Evolutionary conservation across 176 grass and related monocot species (phyloP), one percentile per base, ranked within the genome.

Genomic region (Oryza brachyantha): DNA sequence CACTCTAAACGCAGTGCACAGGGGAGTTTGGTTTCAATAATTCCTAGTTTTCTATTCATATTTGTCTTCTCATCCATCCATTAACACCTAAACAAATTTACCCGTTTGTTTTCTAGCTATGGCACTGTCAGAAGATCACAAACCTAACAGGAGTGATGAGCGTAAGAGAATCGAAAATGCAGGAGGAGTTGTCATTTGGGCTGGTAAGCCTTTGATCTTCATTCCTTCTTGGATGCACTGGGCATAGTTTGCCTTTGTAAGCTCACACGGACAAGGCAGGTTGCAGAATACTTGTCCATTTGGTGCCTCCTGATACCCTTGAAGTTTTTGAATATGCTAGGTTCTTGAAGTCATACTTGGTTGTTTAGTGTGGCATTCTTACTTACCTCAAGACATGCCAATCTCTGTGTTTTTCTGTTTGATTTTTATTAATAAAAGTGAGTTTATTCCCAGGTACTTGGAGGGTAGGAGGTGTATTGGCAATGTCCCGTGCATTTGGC

Each of bases 401-500:
- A 64, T 64, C 29, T 24, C 13, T 43, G 3, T 70, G 9, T 5
- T 72, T 40, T 64, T 24, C 39, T 72, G 8, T 68, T 83, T 66
- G 48, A 50, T 79, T 45, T 82, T 81, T 35, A 74, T 83, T 75
- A 22, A 78, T 87, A 54, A 8, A 57, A 57, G 59, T 40, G 62
- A 52, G 6, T 19, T 52, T 81, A 69, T 65, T 46, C 78, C 60
- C 75, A 94, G 88, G 96, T 80, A 98, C 92, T 73, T 99, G 92
- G 92, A 99, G 90, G 72, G 96, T 99, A 13, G 90, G 90, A 39
- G 92, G 90, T 28, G 92, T 93, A 25, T 48, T 98, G 66, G 96
- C 96, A 77, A 99, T 99, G 92, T 95, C 96, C 54, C 90, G 96
- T 78, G 92, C 96, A 52, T 95, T 99, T 85, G 96, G 92, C 41